A percentile compares a stretch with the other conserved stretches of the same genome.
These are phyloP conservation scores for Raphanus sativus DNA, from an alignment of 345 rosid genomes.

Conservation along the genomic window DNA sequence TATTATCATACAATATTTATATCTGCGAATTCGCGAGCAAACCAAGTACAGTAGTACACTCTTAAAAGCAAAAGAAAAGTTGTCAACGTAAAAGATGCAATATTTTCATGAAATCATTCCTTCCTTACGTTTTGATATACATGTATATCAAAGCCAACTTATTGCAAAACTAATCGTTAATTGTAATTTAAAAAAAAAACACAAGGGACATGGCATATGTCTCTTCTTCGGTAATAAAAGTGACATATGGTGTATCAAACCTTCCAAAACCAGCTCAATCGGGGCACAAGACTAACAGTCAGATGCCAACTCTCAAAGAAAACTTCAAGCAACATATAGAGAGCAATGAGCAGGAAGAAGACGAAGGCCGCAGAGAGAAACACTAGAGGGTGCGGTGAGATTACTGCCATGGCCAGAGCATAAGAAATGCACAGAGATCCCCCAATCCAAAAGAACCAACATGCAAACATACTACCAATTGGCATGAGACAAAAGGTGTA, in stretches of 20 bases:
- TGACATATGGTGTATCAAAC: neutral
- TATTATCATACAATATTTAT: too few species aligned
- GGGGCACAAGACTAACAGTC: neutral
- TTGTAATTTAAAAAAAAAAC: neutral
- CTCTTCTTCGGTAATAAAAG: too few species aligned
- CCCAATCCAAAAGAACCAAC: constrained; percentile 2
- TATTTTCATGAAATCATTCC: neutral
- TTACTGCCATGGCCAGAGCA: constrained; percentile 18
- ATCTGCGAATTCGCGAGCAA: too few species aligned
- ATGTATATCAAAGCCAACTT: neutral
- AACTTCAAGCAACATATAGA: neutral
- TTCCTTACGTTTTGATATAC: neutral
- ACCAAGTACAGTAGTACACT: too few species aligned
- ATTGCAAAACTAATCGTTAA: neutral
- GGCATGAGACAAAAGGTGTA: constrained; percentile 33
- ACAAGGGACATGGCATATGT: neutral
- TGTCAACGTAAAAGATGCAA: neutral
- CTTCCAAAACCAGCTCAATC: constrained; percentile 10
- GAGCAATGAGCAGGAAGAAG: neutral
- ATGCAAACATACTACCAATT: neutral
- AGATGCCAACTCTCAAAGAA: neutral
- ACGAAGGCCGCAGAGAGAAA: neutral
- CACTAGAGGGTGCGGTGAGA: neutral
- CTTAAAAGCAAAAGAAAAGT: too few species aligned
- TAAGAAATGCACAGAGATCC: constrained; percentile 14